Evolutionary conservation across 352 stramenopile species (phyloP).

Genomic region (Globisporangium nagaii): DNA sequence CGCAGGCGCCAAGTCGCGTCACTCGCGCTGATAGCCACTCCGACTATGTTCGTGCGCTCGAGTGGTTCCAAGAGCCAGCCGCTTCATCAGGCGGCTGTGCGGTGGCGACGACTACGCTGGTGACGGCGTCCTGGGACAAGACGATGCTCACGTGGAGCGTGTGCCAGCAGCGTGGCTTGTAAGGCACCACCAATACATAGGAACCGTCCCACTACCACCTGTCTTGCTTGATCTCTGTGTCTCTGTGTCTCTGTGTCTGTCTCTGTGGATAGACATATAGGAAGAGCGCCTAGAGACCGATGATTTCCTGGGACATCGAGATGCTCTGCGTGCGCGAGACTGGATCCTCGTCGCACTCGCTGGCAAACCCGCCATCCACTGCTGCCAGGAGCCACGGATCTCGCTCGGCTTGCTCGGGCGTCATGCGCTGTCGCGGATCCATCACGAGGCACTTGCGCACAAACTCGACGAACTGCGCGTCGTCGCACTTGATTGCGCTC

Average conservation of each 20-base stretch:
- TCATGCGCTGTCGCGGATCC: conserved; percentile 55
- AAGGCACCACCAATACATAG: conserved; percentile 6
- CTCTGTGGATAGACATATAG: not conserved
- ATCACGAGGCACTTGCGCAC: conserved; percentile 62
- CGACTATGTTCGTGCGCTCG: conserved; percentile 73
- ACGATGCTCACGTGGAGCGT: conserved; percentile 42
- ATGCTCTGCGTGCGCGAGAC: not conserved
- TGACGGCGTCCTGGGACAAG: conserved; percentile 64
- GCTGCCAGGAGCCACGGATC: conserved; percentile 49
- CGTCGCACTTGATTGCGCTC: conserved; percentile 32
- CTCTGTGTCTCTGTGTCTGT: not conserved
- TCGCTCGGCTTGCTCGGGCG: conserved; percentile 41
- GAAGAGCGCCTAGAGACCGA: not conserved
- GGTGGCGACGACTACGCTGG: conserved; percentile 18
- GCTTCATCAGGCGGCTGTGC: not conserved
- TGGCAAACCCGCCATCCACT: not conserved
- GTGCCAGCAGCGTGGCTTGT: not conserved
- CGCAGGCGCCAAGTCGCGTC: conserved; percentile 18
- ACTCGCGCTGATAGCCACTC: conserved; percentile 21
- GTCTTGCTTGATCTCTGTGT: not conserved
- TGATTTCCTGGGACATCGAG: conserved; percentile 1
- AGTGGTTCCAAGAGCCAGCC: conserved; percentile 38
- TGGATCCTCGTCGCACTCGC: not conserved
- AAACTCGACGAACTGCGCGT: conserved; percentile 55
- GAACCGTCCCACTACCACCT: not conserved